A percentile compares a stretch with the other conserved stretches of the same genome.
Evolutionary conservation across 768 basidiomycete genomes (phyloP).

Genomic region (Russula abietina): DNA sequence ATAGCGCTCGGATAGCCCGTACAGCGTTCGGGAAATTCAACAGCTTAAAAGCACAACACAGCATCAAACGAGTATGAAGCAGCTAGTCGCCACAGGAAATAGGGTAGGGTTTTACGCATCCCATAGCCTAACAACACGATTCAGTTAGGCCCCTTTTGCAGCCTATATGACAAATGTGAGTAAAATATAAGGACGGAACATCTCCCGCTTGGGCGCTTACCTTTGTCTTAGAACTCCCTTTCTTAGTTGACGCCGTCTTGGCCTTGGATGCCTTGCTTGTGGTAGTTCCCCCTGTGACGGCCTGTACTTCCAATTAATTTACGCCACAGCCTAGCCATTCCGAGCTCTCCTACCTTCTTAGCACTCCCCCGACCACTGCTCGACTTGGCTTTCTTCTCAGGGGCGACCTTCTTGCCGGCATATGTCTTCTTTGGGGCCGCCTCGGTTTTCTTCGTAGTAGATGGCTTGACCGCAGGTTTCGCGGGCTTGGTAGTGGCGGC

Average conservation of each 20-base stretch:
- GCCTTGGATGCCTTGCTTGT: conserved; percentile 28
- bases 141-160: conserved; percentile 4
- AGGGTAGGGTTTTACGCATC: neutral
- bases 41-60: conserved; percentile 1
- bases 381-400: conserved; percentile 23
- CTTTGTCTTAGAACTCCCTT: conserved; percentile 22
- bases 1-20: neutral
- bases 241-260: conserved; percentile 29
- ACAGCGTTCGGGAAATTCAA: conserved; percentile 13
- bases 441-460: conserved; percentile 30
- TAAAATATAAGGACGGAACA: neutral
- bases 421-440: conserved; percentile 27
- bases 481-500: conserved; percentile 9
- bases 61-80: neutral
- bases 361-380: conserved; percentile 41
- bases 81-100: neutral
- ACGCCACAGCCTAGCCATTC: neutral
- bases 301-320: conserved; percentile 33
- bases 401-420: conserved; percentile 19
- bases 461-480: conserved; percentile 20
- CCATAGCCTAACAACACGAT: neutral
- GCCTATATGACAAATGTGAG: conserved; percentile 6
- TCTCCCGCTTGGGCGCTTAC: neutral
- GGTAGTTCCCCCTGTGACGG: conserved; percentile 45
- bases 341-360: conserved; percentile 49